Base-by-base conservation (phyloP, 1,284 basidiomycete genomes). In the Clitocybe nebularis region DNA sequence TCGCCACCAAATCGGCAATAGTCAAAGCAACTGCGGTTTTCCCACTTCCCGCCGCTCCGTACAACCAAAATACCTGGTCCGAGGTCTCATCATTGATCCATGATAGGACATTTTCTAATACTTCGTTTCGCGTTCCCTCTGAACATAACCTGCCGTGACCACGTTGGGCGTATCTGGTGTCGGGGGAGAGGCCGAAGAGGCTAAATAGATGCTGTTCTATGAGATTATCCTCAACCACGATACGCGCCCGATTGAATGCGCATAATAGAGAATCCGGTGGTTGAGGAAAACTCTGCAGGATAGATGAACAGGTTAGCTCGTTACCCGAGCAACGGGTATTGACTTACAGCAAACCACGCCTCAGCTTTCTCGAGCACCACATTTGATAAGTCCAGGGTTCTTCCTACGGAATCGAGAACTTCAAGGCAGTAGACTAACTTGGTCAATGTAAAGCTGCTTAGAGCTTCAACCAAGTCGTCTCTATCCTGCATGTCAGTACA, bases 21-120 rank as follows among this genome's bases (percentile, higher is more conserved):
- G 48, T 50, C 39, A 45, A 39, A 9, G 48, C 48, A 23, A 50
- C 36, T 9, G 45, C 45, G 6, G 48, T 50, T 33, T 50, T 50
- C 26, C 48, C 48, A 13, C 39, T 47, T 3, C 48, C 48, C 2
- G 43, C 48, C 16, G 40, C 48, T 17, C 48, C 48, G 14, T 46
- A 43, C 11, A 50, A 39, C 48, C 48, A 50, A 32, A 42, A 50
- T 8, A 50, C 14, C 16, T 46, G 48, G 8, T 29, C 30, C 3
- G 35, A 26, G 20, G 33, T 38, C 23, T 38, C 28, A 17, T 44
- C 42, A 21, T 49, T 49, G 16, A 29, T 32, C 48, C 48, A 49
- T 14, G 25, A 25, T 13, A 49, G 30, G 28, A 49, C 24, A n/a
- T 36, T 41, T 39, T 49, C 48, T 22, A 49, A 23, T 7, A 49